Conservation (phyloP, 1,139 yeast species). For the Chernovozyma aurita region DNA sequence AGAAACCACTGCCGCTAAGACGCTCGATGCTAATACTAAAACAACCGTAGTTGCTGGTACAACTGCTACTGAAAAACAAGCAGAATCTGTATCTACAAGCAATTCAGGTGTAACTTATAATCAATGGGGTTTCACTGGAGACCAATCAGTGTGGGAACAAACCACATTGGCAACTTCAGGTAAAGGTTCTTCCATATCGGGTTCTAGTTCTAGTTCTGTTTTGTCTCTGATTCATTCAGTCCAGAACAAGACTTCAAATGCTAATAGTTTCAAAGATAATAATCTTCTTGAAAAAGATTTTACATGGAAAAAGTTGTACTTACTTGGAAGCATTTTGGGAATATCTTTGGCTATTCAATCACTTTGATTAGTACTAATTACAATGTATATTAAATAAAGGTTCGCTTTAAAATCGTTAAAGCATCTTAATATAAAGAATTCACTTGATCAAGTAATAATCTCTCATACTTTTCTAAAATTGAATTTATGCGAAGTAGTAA, state of each 20-base stretch:
- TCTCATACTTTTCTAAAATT: conserved; percentile 20
- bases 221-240: conserved; percentile 12
- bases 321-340: conserved; percentile 17
- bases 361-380: conserved; percentile 10
- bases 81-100: conserved; percentile 8
- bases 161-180: conserved; percentile 10
- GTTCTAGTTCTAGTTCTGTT: conserved; percentile 10
- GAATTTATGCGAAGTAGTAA: conserved; percentile 37
- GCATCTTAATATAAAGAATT: conserved; percentile 13
- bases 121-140: conserved; percentile 43
- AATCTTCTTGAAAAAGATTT: conserved; percentile 10
- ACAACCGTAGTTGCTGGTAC: conserved; percentile 3
- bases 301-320: conserved; percentile 16
- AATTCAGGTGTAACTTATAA: conserved; percentile 24
- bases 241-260: conserved; percentile 17
- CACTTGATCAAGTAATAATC: conserved; percentile 14
- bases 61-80: conserved; percentile 6
- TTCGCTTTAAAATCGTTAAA: background rate
- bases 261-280: conserved; percentile 10
- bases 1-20: conserved; percentile 15
- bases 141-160: conserved; percentile 33
- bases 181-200: background rate
- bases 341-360: conserved; percentile 15
- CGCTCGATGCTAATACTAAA: conserved; percentile 4
- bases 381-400: background rate